Evolutionary conservation across 108 stramenopile genomes (phyloP), one percentile per base, ranked within the genome.

Genomic region (Skeletonema costatum): DNA sequence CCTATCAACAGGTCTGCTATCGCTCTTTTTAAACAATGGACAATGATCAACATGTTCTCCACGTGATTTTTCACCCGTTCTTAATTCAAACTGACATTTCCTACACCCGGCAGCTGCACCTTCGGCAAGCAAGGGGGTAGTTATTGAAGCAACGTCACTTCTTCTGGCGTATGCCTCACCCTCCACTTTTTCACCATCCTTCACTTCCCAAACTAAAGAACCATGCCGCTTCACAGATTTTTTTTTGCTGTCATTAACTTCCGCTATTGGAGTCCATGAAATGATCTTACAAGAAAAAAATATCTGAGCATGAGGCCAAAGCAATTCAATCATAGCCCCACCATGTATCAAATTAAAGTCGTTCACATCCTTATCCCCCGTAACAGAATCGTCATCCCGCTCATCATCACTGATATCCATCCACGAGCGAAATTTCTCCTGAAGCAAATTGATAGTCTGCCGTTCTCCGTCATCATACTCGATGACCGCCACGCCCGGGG

Each of bases 391-490:
- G 35, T 66, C 70, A 31, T 31, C 56, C 4, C 58, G 53, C 46
- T 64, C 50, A 19, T 56, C 56, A 9, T 73, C 66, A 48, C 66
- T 64, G 13, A 48, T 36, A 29, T 78, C 62, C 32, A 14, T 46
- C 61, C 19, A 79, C 17, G 56, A 29, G 32, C 78, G 71, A 69
- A 80, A 80, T 36, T 32, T 80, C 67, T 80, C 78, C 44, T 61
- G 46, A 41, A 29, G 73, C 65, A 80, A 41, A 73, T 80, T 72
- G 44, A 80, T 72, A 60, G 70, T 71, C 31, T 68, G 50, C 30
- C 60, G 53, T 59, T 80, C 78, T 9, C 78, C 78, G 32, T 80
- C 78, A 30, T 73, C 72, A 46, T 80, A 80, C 32, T 80, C 78
- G n/a, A 80, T 80, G 19, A 80, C 66, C 21, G 78, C 78, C 13